These are phyloP conservation scores for Stenocarpella maydis DNA, from an alignment of 2,329 filamentous ascomycete genomes.

Conservation along the genomic window DNA sequence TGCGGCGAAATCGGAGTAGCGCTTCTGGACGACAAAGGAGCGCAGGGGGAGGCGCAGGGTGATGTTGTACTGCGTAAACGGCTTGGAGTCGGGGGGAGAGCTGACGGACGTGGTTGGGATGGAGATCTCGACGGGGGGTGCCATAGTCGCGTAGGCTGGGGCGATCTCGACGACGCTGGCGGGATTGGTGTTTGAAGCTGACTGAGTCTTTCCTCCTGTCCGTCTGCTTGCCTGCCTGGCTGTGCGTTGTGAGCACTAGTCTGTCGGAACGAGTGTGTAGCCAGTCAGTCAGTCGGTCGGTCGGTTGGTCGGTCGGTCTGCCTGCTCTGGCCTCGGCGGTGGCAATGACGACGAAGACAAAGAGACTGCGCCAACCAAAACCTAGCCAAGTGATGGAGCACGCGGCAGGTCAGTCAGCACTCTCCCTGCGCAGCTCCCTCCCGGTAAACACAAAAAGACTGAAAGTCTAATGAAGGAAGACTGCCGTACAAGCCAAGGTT, in stretches of 20 bases:
- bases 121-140: slow-evolving; percentile 71
- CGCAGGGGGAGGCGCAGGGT: slow-evolving; percentile 78
- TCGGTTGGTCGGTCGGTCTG: too few relatives aligned
- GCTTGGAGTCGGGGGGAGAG: slow-evolving; percentile 61
- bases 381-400: neutral
- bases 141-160: slow-evolving; percentile 53
- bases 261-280: neutral
- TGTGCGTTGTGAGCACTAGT: neutral
- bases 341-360: neutral
- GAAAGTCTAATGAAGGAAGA: neutral
- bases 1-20: slow-evolving; percentile 80
- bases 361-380: neutral
- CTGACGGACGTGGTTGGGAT: slow-evolving; percentile 71
- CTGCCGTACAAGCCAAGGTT: neutral
- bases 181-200: too few relatives aligned
- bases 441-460: neutral
- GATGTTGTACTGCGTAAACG: slow-evolving; percentile 82
- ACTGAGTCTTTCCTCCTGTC: too few relatives aligned
- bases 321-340: neutral
- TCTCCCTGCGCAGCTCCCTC: neutral
- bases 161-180: too few relatives aligned
- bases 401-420: neutral
- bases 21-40: slow-evolving; percentile 79
- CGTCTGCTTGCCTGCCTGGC: neutral
- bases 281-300: too few relatives aligned